These are phyloP conservation scores for Cinnamomum chago DNA, from an alignment of 164 flowering plant species.

Conservation along the genomic window DNA sequence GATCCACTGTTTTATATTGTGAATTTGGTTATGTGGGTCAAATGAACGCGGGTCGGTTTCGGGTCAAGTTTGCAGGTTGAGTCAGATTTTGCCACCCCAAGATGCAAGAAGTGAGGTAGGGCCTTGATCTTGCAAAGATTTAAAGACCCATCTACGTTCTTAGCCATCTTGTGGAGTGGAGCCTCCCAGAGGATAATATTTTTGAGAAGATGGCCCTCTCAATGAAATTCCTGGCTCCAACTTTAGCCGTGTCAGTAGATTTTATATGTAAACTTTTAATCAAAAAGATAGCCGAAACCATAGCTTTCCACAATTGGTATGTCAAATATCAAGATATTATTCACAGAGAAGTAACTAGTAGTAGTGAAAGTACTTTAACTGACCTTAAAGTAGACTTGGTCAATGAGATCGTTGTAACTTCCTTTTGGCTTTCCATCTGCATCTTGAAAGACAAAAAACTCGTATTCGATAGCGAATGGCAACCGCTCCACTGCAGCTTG, in stretches of 20 bases:
- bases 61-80: too few species aligned
- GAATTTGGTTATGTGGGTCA: too few species aligned
- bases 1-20: too few species aligned
- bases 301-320: background rate
- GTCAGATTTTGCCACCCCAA: too few species aligned
- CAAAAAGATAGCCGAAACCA: background rate
- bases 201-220: background rate
- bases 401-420: conserved; percentile 4
- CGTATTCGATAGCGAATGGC: conserved; percentile 12
- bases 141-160: too few species aligned
- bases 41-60: too few species aligned
- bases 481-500: conserved; percentile 7
- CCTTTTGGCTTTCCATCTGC: conserved; percentile 2
- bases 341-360: background rate
- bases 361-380: conserved; percentile 1
- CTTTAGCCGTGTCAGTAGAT: background rate
- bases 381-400: background rate
- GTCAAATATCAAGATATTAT: background rate
- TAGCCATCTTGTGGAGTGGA: too few species aligned
- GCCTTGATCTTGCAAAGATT: too few species aligned
- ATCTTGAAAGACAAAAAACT: conserved; percentile 8
- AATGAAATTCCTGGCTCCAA: background rate
- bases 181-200: too few species aligned
- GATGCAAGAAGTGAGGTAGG: too few species aligned
- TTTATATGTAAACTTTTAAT: background rate